Conservation (phyloP, 169 alveolate genomes). For the Plasmodium coatneyi region DNA sequence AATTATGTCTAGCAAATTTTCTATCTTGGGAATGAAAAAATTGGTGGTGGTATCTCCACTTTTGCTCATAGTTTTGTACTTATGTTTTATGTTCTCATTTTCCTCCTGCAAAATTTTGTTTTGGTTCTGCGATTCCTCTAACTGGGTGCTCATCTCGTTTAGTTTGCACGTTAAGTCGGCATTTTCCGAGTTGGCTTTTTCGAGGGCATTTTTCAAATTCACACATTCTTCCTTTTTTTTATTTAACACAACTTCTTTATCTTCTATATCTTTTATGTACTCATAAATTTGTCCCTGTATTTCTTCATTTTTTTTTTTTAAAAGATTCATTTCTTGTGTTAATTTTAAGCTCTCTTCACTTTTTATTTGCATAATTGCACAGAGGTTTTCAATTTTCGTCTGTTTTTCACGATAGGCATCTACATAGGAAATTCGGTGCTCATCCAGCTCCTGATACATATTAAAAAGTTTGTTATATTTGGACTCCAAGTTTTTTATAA, state of each 20-base stretch:
- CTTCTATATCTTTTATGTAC: conserved; percentile 62
- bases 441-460: conserved; percentile 75
- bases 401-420: conserved; percentile 74
- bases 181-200: conserved; percentile 22
- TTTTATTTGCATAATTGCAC: conserved; percentile 71
- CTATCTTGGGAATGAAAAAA: conserved; percentile 34
- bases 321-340: conserved; percentile 57
- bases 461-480: conserved; percentile 69
- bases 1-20: conserved; percentile 23
- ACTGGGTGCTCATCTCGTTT: conserved; percentile 8
- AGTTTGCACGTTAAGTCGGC: conserved; percentile 4
- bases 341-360: conserved; percentile 68
- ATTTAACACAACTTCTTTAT: conserved; percentile 40
- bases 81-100: conserved; percentile 6
- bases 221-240: conserved; percentile 61
- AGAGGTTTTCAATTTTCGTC: conserved; percentile 57
- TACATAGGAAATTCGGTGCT: conserved; percentile 67
- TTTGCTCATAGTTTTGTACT: neutral
- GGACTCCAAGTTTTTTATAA: conserved; percentile 59
- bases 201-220: neutral
- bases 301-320: conserved; percentile 64
- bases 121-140: neutral
- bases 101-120: conserved; percentile 29
- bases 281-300: conserved; percentile 74
- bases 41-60: neutral